Base-by-base conservation (phyloP, 768 basidiomycete species). In the Suillus alpinus region DNA sequence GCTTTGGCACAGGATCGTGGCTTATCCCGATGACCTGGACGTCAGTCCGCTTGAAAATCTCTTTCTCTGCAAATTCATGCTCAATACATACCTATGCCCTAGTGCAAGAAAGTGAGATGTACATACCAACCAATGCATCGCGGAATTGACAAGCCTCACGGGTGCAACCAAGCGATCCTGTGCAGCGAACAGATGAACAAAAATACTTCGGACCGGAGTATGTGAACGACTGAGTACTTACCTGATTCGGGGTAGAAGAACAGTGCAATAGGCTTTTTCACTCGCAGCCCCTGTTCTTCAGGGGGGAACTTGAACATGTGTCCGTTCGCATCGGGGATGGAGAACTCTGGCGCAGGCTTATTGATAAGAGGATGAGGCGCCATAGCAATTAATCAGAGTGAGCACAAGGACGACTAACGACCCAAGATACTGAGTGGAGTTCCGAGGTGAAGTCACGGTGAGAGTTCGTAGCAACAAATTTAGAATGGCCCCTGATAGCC, bases 211-310 rank as follows among this genome's bases (percentile, higher is more conserved):
- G 53, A 10, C 37, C 53, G 53, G 16, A 18, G 39, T 31, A 43
- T 13, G 58, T 67, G 39, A 63, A 67, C n/a, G 62, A 62, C 8
- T 5, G 20, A 18, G 43, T 46, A 58, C 73, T 61, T 73, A 87
- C 88, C 85, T 43, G 88, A 82, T 67, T 82, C 79, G 10, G 90
- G 91, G 66, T 89, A 92, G 76, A 94, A 94, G 78, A 93, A 92
- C 40, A 94, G 62, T 10, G 83, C 89, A 23, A 83, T 81, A 1
- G 92, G 91, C 58, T 83, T 71, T 58, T 62, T 62, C 32, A 68
- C 37, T 36, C 50, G 66, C 39, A 58, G 43, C 20, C 81, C 83
- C 41, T 76, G 78, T 52, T 76, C 77, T 12, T 83, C 86, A 1
- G 88, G 86, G 31, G 77, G 83, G 65, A 92, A 78, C 6, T 80